Evolutionary conservation across 768 basidiomycete species (phyloP).

Genomic region (Amanita muscaria): DNA sequence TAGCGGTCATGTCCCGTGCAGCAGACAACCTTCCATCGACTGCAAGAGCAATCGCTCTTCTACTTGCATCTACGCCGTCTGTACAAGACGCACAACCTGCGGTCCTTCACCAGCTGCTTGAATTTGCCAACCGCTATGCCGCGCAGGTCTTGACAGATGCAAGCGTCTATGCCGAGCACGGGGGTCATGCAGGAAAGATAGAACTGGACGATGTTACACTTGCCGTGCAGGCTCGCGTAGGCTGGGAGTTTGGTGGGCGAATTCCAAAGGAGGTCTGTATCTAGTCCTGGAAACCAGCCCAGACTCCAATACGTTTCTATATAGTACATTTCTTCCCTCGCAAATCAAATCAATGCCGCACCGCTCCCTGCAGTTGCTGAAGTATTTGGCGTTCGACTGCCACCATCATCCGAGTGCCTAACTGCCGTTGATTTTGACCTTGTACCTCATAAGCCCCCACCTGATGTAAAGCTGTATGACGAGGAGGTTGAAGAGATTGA

Average conservation of each 20-base stretch:
- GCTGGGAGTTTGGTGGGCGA: conserved; percentile 87
- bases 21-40: conserved; percentile 75
- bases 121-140: conserved; percentile 81
- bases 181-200: conserved; percentile 66
- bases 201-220: conserved; percentile 78
- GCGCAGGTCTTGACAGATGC: conserved; percentile 79
- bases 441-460: conserved; percentile 77
- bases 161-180: conserved; percentile 82
- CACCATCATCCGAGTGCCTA: conserved; percentile 58
- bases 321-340: conserved; percentile 72
- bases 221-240: conserved; percentile 81
- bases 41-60: conserved; percentile 74
- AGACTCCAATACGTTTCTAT: not conserved
- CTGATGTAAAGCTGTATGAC: conserved; percentile 64
- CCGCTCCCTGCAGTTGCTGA: conserved; percentile 82
- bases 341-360: conserved; percentile 72
- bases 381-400: conserved; percentile 81
- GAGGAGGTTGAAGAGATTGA: conserved; percentile 80
- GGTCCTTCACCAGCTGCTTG: conserved; percentile 79
- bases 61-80: conserved; percentile 75
- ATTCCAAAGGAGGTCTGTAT: conserved; percentile 76
- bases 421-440: conserved; percentile 82
- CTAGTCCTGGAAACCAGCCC: conserved; percentile 4
- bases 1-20: conserved; percentile 31
- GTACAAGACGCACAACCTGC: conserved; percentile 83